Evolutionary conservation across 768 basidiomycete genomes (phyloP), one percentile per base, ranked within the genome.

Genomic region (Amanita polypyramis): DNA sequence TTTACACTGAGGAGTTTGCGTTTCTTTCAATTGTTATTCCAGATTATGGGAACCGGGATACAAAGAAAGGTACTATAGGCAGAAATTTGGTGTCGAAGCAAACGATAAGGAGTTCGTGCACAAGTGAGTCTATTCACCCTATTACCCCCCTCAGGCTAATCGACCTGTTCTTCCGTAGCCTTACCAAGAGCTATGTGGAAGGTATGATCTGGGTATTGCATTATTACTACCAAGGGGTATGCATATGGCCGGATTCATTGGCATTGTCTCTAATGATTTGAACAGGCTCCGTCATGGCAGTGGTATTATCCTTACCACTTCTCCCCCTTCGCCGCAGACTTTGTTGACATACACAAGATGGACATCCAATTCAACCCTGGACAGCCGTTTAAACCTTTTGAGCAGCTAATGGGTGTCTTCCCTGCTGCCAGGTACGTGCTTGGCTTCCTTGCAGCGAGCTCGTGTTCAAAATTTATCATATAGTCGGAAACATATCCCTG

Each of bases 241-340:
- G 80, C 15, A 43, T 34, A 36, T 4, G 45, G 17, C 51, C 12
- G 36, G 19, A 17, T 51, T 11, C 25, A 53, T 34, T 20, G 29
- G 8, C n/a, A 51, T 58, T 58, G n/a, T n/a, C n/a, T 42, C 52
- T 50, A 33, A 27, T 35, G 14, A 3, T 29, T 47, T 21, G 49
- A 32, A 33, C 40, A 85, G 90, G 80, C 88, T 6, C 87, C 89
- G 3, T 96, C 94, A 2, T 98, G 95, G 95, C 81, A 93, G 59
- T 99, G 96, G 96, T 99, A 85, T 67, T 98, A 97, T 63, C 96
- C 96, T 1, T 94, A 86, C 58, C 96, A 99, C 65, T 99, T 96
- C 62, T 91, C 96, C 10, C 96, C 96, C 0, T 99, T 99, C 62
- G 96, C 96, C 6, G 82, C 84, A 51, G 96, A 99, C 63, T 97